A percentile compares a stretch with the other conserved stretches of the same genome.
phyloP scores from a whole-genome alignment of 2,329 filamentous ascomycete genomes.

The Colletotrichum melonis region DNA sequence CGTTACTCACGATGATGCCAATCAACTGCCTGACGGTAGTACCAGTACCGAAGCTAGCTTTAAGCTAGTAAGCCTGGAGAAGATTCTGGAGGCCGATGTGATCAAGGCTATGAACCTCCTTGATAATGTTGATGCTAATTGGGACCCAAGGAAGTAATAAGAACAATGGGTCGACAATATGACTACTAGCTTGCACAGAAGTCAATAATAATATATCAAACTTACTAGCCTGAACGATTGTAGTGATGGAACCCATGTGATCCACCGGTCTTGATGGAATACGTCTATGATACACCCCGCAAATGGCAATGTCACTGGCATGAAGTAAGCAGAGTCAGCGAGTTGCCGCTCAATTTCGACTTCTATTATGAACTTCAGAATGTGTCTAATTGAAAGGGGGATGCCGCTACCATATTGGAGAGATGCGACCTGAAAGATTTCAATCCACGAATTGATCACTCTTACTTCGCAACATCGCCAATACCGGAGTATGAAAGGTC shows the following conservation, averaged over 20 bases:
- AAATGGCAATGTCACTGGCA: neutral
- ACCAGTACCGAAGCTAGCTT: slow-evolving; percentile 61
- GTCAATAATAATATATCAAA: neutral
- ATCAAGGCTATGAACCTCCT: slow-evolving; percentile 44
- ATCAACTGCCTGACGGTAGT: slow-evolving; percentile 57
- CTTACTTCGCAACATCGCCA: neutral
- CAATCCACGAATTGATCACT: neutral
- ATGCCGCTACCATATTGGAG: neutral
- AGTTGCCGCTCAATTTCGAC: neutral
- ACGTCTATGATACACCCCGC: neutral
- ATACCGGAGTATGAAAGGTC: neutral
- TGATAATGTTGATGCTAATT: slow-evolving; percentile 49
- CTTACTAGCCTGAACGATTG: neutral
- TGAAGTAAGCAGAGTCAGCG: neutral
- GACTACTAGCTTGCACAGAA: neutral
- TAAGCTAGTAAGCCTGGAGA: slow-evolving; percentile 58
- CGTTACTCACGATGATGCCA: slow-evolving; percentile 65
- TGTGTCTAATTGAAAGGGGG: neutral
- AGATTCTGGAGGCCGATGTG: slow-evolving; percentile 48
- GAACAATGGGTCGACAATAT: neutral
- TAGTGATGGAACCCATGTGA: neutral
- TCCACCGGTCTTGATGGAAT: neutral
- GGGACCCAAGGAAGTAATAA: slow-evolving; percentile 49
- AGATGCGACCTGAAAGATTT: neutral
- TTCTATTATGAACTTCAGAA: neutral